Percentiles rank a stretch among this genome's conserved stretches.
These are phyloP conservation scores for Penicillium sumatraense DNA, from an alignment of 2,329 filamentous ascomycete species.

Conservation along the genomic window DNA sequence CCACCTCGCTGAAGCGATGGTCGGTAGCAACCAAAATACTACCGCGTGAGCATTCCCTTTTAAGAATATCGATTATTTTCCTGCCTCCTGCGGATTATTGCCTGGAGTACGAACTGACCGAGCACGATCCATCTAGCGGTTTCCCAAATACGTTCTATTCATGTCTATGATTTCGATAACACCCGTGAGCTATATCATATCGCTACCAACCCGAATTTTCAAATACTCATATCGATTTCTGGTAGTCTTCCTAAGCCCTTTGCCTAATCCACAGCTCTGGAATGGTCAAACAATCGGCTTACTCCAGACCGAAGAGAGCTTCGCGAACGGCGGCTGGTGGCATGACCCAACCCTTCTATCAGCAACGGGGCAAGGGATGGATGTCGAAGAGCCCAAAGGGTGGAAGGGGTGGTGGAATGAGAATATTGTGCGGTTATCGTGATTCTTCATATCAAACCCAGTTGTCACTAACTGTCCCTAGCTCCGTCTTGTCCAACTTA, in stretches of 20 bases:
- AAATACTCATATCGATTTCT: not conserved
- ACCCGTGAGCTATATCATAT: conserved; percentile 62
- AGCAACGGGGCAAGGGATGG: conserved; percentile 80
- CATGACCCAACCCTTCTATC: conserved; percentile 86
- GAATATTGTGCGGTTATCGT: conserved; percentile 64
- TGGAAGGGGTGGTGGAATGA: conserved; percentile 99
- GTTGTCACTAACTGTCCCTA: conserved; percentile 34
- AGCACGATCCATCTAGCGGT: conserved; percentile 50
- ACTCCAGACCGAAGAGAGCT: conserved; percentile 74
- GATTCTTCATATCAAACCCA: not conserved
- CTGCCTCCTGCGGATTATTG: too few relatives aligned
- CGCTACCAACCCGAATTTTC: not conserved
- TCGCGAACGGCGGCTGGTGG: conserved; percentile 93
- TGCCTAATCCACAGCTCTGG: conserved; percentile 91
- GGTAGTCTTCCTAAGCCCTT: conserved; percentile 83
- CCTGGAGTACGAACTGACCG: too few relatives aligned
- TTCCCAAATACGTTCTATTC: conserved; percentile 75
- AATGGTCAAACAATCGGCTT: conserved; percentile 75
- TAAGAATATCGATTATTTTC: not conserved
- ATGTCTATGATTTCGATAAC: conserved; percentile 98
- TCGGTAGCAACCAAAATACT: conserved; percentile 75
- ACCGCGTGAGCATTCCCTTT: conserved; percentile 58
- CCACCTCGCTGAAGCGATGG: conserved; percentile 82
- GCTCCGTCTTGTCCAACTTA: conserved; percentile 75
- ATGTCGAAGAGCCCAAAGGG: conserved; percentile 77